These are phyloP conservation scores for Lotus japonicus DNA, from an alignment of 306 rosid species.

Conservation along the genomic window DNA sequence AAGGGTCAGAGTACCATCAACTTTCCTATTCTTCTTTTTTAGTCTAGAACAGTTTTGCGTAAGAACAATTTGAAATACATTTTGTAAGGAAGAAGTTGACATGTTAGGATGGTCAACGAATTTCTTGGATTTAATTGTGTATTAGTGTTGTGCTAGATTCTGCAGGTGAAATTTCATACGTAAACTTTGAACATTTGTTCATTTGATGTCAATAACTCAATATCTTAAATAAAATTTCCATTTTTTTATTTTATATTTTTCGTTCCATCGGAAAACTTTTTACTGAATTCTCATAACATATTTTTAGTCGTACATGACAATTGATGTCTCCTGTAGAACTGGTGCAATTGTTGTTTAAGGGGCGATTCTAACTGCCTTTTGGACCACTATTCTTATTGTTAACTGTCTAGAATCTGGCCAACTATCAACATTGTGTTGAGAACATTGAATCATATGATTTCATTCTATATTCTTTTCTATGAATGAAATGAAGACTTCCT, in stretches of 20 bases:
- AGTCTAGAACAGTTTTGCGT: neutral
- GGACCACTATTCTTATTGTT: too few relatives aligned
- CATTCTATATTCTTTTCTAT: too few relatives aligned
- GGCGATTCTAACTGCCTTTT: too few relatives aligned
- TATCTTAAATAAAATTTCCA: neutral
- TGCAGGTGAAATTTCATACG: neutral
- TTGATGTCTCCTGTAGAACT: too few relatives aligned
- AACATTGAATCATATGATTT: too few relatives aligned
- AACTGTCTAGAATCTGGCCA: too few relatives aligned
- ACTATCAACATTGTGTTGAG: too few relatives aligned
- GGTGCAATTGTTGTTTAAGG: too few relatives aligned
- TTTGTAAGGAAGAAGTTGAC: neutral
- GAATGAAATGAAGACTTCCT: too few relatives aligned
- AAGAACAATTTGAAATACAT: neutral
- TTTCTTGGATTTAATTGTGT: neutral
- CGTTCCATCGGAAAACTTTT: too few relatives aligned
- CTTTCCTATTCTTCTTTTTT: conserved; percentile 11
- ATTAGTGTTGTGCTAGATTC: neutral
- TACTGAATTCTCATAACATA: neutral
- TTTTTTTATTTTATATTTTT: too few relatives aligned
- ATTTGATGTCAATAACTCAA: neutral
- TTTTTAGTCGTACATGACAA: too few relatives aligned
- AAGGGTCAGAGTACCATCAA: neutral
- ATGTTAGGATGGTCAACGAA: neutral
- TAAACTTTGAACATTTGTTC: neutral